These are phyloP conservation scores for Linaria vulgaris DNA, from an alignment of 257 asterid species.

Conservation along the genomic window DNA sequence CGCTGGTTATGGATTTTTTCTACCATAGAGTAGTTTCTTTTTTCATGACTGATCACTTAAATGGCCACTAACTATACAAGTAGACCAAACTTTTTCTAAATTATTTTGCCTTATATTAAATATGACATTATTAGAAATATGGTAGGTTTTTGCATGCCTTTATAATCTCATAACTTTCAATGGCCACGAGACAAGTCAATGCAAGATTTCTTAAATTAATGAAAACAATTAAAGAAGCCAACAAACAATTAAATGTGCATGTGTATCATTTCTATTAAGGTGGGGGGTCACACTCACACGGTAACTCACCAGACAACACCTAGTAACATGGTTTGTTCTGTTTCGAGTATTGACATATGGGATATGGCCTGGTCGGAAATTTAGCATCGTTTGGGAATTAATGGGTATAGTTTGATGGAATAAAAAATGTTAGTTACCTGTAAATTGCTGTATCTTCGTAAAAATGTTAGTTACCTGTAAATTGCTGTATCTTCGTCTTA, in stretches of 20 bases:
- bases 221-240: conserved; percentile 2
- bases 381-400: conserved; percentile 5
- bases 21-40: too few species aligned
- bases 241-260: conserved; percentile 25
- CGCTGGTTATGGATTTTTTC: too few species aligned
- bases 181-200: not conserved
- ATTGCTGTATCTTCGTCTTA: too few species aligned
- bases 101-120: not conserved
- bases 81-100: not conserved
- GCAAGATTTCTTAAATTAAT: not conserved
- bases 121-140: not conserved
- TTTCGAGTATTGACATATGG: conserved; percentile 19
- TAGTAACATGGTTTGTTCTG: conserved; percentile 20
- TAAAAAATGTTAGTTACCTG: too few species aligned
- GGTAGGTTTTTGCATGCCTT: too few species aligned
- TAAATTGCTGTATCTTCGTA: too few species aligned
- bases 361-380: too few species aligned
- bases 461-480: too few species aligned
- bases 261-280: conserved; percentile 17
- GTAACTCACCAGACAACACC: not conserved
- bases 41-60: too few species aligned
- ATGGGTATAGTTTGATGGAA: conserved; percentile 25
- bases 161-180: too few species aligned
- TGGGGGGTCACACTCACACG: conserved; percentile 28
- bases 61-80: not conserved